phyloP scores from a whole-genome alignment of 2,329 filamentous ascomycete genomes.

The Aspergillus sergii region DNA sequence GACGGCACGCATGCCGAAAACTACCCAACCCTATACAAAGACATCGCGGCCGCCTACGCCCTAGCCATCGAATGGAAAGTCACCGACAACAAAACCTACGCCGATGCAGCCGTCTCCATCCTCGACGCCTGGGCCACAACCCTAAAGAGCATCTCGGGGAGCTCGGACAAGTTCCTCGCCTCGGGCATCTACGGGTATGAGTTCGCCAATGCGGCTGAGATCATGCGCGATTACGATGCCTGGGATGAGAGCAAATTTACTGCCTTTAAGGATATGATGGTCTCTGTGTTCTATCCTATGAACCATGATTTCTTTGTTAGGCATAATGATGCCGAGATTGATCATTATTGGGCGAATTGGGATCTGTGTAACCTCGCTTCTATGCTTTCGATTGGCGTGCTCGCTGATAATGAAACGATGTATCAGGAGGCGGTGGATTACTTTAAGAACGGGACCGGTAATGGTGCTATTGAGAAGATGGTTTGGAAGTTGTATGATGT shows the following conservation, averaged over 20 bases:
- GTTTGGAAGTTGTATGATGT: conserved; percentile 14
- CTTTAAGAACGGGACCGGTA: conserved; percentile 43
- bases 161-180: conserved; percentile 42
- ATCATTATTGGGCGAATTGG: conserved; percentile 51
- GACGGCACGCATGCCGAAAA: conserved; percentile 34
- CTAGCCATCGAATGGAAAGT: conserved; percentile 47
- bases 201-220: conserved; percentile 51
- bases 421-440: conserved; percentile 44
- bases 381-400: conserved; percentile 46
- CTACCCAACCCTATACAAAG: conserved; percentile 36
- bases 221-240: conserved; percentile 40
- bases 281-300: conserved; percentile 42
- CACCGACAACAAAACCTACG: conserved; percentile 39
- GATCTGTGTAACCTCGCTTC: conserved; percentile 49
- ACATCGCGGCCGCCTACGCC: conserved; percentile 42
- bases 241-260: conserved; percentile 33
- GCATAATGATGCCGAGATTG: conserved; percentile 37
- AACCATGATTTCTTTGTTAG: conserved; percentile 42
- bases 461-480: conserved; percentile 27
- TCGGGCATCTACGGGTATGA: conserved; percentile 51
- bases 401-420: conserved; percentile 47
- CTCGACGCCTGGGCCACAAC: conserved; percentile 44
- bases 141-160: conserved; percentile 37
- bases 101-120: conserved; percentile 40
- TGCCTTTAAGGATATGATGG: conserved; percentile 35